Base-by-base conservation (phyloP, 23 red algal species). In the Gracilaria domingensis region DNA sequence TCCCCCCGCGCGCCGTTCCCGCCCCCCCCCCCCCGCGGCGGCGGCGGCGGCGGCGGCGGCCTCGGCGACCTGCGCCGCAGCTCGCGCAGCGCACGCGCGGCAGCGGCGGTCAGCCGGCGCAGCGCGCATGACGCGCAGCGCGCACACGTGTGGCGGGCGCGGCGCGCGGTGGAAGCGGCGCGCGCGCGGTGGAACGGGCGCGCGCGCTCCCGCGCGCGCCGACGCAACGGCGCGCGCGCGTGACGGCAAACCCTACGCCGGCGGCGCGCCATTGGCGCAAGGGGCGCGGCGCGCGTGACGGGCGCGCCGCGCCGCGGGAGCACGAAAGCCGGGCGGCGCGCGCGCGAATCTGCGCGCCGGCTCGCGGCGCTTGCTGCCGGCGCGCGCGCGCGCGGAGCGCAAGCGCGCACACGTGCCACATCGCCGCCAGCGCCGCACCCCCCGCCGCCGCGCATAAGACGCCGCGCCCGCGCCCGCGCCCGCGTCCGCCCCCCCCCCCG, bases 371-470 rank as follows among this genome's bases (percentile, higher is more conserved):
- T 45, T 45, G 42, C 11, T 45, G 42, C 5, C 42, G 42, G 17
- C 42, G 18, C 51, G 18, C 51, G 51, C 18, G 51, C 28, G n/a
- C n/a, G n/a, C n/a, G n/a, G n/a, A n/a, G n/a, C n/a, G n/a, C n/a
- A n/a, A n/a, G n/a, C n/a, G n/a, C n/a, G 17, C 42, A 55, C 51
- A 55, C 51, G 51, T 55, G 51, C 28, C 62, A 32, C 62, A 33
- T 35, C 28, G 26, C 33, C 62, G 62, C 62, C 62, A 67, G 24
- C 62, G 62, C 32, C 62, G 62, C 62, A 67, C 62, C 16, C 62
- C 33, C n/a, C 62, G 7, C 2, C 33, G 62, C 24, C 9, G 28
- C 28, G 9, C 62, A 30, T 33, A 67, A 36, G 58, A n/a, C 21
- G 58, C 58, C 6, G 6, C 6, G 4, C 58, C 17, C 58, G 23